Percentiles rank a stretch among this genome's conserved stretches.
Evolutionary conservation across 2,329 filamentous ascomycete genomes (phyloP).

Genomic region (Sclerotinia sclerotiorum): DNA sequence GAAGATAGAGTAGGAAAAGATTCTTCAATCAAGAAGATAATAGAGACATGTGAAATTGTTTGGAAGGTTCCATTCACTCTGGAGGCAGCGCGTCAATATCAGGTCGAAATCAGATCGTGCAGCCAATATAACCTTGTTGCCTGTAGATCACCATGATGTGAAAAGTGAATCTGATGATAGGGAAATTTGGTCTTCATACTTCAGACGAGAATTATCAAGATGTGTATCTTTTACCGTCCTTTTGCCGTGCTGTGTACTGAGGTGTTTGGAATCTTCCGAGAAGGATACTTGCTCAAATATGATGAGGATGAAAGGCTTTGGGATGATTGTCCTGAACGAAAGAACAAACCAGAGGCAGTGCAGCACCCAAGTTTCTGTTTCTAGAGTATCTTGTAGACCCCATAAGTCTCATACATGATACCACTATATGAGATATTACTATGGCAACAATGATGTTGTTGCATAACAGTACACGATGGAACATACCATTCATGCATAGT

Average conservation of each 20-base stretch:
- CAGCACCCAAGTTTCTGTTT: not conserved
- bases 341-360: not conserved
- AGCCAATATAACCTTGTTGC: not conserved
- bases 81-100: not conserved
- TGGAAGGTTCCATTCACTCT: not conserved
- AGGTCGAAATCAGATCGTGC: not conserved
- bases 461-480: not conserved
- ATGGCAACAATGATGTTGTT: not conserved
- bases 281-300: not conserved
- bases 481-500: not conserved
- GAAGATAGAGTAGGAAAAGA: not conserved
- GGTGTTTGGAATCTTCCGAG: not conserved
- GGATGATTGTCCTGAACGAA: not conserved
- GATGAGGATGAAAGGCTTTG: not conserved
- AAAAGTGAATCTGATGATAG: constrained; percentile 11
- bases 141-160: not conserved
- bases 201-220: not conserved
- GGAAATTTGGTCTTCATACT: not conserved
- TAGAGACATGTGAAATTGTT: not conserved
- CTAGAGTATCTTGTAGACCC: not conserved
- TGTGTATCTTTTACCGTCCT: not conserved
- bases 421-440: not conserved
- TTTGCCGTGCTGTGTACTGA: not conserved
- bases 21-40: not conserved
- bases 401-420: not conserved